Evolutionary conservation across 2,329 filamentous ascomycete species (phyloP).

Genomic region (Cladosporium austrohemisphaericum): DNA sequence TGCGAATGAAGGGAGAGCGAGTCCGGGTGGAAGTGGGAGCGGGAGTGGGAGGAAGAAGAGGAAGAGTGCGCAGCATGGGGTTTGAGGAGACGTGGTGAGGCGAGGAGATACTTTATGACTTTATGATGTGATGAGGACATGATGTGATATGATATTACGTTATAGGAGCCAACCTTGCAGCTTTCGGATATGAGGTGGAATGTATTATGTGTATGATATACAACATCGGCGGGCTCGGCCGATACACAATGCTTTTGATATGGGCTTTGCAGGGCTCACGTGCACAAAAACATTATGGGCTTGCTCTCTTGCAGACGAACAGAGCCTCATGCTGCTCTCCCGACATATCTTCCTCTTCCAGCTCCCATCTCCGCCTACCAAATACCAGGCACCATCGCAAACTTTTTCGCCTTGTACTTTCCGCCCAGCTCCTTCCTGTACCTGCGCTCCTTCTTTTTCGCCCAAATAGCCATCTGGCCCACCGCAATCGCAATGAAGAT

Average conservation of each 20-base stretch:
- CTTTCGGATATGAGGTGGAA: too few species aligned
- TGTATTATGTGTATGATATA: neutral
- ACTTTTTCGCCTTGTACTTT: slow-evolving; percentile 93
- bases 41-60: slow-evolving; percentile 13
- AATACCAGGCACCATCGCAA: slow-evolving; percentile 73
- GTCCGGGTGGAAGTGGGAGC: slow-evolving; percentile 3
- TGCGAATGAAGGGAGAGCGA: neutral
- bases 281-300: neutral
- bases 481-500: slow-evolving; percentile 72
- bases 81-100: neutral
- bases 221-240: too few species aligned
- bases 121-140: neutral
- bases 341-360: neutral
- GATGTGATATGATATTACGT: neutral
- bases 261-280: too few species aligned
- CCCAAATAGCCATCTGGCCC: slow-evolving; percentile 82
- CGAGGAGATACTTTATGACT: too few species aligned
- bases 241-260: too few species aligned
- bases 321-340: neutral
- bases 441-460: slow-evolving; percentile 82
- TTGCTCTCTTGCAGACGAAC: neutral
- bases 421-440: slow-evolving; percentile 89
- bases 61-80: slow-evolving; percentile 1
- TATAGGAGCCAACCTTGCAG: too few species aligned
- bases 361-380: slow-evolving; percentile 46